Base-by-base conservation (phyloP, 2,329 filamentous ascomycete genomes). In the Sarocladiaceae sp. region DNA sequence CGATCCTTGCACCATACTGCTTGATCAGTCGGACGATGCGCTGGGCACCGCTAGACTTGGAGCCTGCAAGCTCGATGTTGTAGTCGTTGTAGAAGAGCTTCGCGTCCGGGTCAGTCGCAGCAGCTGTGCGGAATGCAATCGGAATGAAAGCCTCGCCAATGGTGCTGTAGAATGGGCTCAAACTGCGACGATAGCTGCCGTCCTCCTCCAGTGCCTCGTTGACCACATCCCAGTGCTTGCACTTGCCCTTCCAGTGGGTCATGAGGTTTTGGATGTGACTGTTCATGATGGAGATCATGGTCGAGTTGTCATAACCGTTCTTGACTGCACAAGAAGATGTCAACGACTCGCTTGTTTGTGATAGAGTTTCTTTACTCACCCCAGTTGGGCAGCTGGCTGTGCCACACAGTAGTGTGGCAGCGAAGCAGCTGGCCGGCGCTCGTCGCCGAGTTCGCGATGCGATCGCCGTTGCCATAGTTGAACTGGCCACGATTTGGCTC, bases 151-250 rank as follows among this genome's bases (percentile, higher is more conserved):
- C 66, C 11, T 70, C 69, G 20, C 78, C 77, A 15, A 83, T 69
- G 26, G 69, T 69, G 23, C 68, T 58, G 58, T 72, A 71, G 62
- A 79, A 83, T 48, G 80, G 68, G 45, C 61, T 67, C 48, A 80
- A 67, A 45, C 61, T 67, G 47, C 66, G 53, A 46, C 77, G 67
- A 60, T 67, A 76, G 6, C 65, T 70, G 13, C 76, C 77, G 50
- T 75, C 70, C 18, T 82, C 79, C 46, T 74, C 69, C 32, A 80
- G 67, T 3, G 72, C 74, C 64, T 84, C 80, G 57, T 83, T 84
- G 18, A 82, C 70, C 0, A 84, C 80, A 45, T 84, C 80, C 79
- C 79, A 84, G 23, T 72, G 69, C 56, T 77, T 76, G 59, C 79
- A 81, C 51, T 76, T 66, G 45, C 76, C 73, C 58, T 73, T 72